phyloP scores from a whole-genome alignment of 495 filamentous ascomycete genomes.

The Thermothielavioides terrestris region DNA sequence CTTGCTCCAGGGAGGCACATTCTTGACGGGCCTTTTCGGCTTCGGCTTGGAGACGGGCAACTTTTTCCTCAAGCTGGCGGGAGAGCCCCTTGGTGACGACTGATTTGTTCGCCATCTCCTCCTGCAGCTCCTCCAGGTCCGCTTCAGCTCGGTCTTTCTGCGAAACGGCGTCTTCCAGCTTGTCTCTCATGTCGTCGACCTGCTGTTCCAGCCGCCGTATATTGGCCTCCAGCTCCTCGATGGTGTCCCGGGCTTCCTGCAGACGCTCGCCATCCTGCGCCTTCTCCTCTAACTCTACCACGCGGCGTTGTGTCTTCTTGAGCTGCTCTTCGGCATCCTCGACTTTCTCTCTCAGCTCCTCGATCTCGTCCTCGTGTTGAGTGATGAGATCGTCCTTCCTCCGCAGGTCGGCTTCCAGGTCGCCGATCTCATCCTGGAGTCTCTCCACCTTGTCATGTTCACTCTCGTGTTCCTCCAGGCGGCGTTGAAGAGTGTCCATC shows the following conservation, averaged over 20 bases:
- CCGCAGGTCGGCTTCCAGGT: slow-evolving; percentile 51
- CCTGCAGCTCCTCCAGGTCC: slow-evolving; percentile 57
- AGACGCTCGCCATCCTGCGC: slow-evolving; percentile 45
- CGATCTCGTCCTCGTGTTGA: slow-evolving; percentile 37
- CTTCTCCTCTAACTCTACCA: slow-evolving; percentile 54
- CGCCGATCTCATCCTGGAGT: slow-evolving; percentile 51
- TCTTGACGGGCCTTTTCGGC: slow-evolving; percentile 52
- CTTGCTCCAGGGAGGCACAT: slow-evolving; percentile 40
- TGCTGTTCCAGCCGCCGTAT: slow-evolving; percentile 39
- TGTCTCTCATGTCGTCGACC: slow-evolving; percentile 49
- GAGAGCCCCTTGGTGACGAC: slow-evolving; percentile 67
- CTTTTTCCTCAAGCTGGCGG: slow-evolving; percentile 65
- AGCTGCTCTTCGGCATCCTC: slow-evolving; percentile 45
- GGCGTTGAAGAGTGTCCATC: slow-evolving; percentile 43
- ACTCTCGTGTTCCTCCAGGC: slow-evolving; percentile 45
- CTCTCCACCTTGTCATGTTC: slow-evolving; percentile 37
- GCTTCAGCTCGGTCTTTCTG: slow-evolving; percentile 51
- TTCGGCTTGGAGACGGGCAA: slow-evolving; percentile 55
- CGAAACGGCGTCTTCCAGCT: slow-evolving; percentile 53
- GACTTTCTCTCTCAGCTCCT: slow-evolving; percentile 38
- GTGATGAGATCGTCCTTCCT: slow-evolving; percentile 41
- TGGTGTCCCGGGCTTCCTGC: slow-evolving; percentile 46
- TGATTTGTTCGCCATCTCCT: slow-evolving; percentile 72
- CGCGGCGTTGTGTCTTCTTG: slow-evolving; percentile 47
- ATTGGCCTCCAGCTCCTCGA: slow-evolving; percentile 38